A percentile compares a stretch with the other conserved stretches of the same genome.
Conservation (phyloP, 768 basidiomycete genomes). For the Boletus insuetus region DNA sequence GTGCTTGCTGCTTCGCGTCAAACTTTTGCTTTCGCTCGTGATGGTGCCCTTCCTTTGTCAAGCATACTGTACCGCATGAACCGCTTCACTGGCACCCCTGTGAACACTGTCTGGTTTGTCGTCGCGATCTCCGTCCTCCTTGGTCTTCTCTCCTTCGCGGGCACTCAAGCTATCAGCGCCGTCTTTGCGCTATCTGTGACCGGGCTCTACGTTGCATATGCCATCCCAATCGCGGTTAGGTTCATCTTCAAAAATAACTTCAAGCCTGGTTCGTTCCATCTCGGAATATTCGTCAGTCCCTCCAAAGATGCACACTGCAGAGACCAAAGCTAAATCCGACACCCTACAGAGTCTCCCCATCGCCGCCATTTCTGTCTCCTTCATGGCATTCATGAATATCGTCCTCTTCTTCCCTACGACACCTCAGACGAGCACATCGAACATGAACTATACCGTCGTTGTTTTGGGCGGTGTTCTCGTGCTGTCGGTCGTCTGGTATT, state of each 20-base stretch:
- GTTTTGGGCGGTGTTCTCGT: slow-evolving; percentile 59
- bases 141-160: slow-evolving; percentile 55
- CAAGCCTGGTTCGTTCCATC: slow-evolving; percentile 46
- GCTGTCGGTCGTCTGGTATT: slow-evolving; percentile 62
- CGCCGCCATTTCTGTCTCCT: slow-evolving; percentile 51
- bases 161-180: slow-evolving; percentile 53
- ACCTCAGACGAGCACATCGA: slow-evolving; percentile 40
- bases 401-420: slow-evolving; percentile 64
- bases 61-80: slow-evolving; percentile 54
- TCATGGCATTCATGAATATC: slow-evolving; percentile 63
- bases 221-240: slow-evolving; percentile 50
- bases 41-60: slow-evolving; percentile 62
- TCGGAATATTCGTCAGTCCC: slow-evolving; percentile 42
- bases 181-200: slow-evolving; percentile 51
- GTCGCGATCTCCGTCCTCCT: slow-evolving; percentile 40
- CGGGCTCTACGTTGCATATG: slow-evolving; percentile 45
- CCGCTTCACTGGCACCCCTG: slow-evolving; percentile 48
- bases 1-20: slow-evolving; percentile 53
- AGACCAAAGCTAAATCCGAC: slow-evolving; percentile 3
- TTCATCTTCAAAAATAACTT: slow-evolving; percentile 46
- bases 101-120: slow-evolving; percentile 59
- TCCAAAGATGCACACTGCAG: not conserved
- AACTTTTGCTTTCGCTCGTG: slow-evolving; percentile 55
- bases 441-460: slow-evolving; percentile 74
- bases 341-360: slow-evolving; percentile 51